Conservation (phyloP, 192 early-diverging fungal genomes). For the Rhizoclosmatium sp. region DNA sequence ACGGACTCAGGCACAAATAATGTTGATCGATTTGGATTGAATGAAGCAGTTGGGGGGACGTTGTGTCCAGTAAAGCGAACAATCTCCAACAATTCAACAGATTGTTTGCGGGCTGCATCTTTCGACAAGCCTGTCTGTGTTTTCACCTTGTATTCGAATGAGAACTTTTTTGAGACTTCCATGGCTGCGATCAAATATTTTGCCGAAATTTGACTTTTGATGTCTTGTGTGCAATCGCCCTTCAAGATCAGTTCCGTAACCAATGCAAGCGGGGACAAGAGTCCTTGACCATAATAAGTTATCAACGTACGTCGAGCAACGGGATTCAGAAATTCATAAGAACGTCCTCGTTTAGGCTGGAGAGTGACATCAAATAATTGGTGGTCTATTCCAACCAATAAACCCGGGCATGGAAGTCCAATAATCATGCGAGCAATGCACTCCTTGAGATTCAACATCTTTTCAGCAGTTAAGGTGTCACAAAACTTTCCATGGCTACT, state of each 20-base stretch:
- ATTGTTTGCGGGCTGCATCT: neutral
- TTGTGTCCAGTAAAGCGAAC: conserved; percentile 2
- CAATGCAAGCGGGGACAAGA: neutral
- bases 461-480: neutral
- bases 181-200: conserved; percentile 22
- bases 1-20: conserved; percentile 24
- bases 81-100: neutral
- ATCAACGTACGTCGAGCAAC: conserved; percentile 23
- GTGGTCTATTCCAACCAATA: conserved; percentile 22
- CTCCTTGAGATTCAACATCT: conserved; percentile 5
- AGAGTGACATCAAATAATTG: conserved; percentile 29
- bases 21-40: conserved; percentile 11
- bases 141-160: conserved; percentile 8
- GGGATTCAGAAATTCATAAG: conserved; percentile 21
- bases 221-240: conserved; percentile 22
- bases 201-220: conserved; percentile 19
- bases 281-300: conserved; percentile 22
- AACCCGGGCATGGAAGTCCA: conserved; percentile 1
- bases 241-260: conserved; percentile 16
- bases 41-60: neutral
- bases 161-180: conserved; percentile 26
- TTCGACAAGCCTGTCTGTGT: neutral
- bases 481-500: conserved; percentile 27
- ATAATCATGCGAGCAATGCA: conserved; percentile 32
- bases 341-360: neutral